Conservation (phyloP, 2,329 filamentous ascomycete species). For the Pyrenochaeta sp. region DNA sequence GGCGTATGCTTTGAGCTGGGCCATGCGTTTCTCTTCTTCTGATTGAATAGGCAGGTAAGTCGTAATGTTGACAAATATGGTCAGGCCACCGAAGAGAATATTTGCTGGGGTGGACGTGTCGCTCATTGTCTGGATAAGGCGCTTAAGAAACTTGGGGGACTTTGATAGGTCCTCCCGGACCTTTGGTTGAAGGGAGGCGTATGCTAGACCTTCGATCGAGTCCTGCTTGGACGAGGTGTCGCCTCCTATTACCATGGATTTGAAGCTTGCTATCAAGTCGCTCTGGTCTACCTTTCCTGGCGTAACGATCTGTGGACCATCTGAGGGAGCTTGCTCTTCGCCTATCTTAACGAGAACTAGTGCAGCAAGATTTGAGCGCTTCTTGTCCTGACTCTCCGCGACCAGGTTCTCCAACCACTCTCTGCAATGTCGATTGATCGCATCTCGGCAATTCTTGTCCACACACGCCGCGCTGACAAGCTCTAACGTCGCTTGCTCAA, state of each 20-base stretch:
- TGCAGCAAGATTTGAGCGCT: conserved; percentile 61
- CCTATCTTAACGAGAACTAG: conserved; percentile 65
- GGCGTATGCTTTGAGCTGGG: conserved; percentile 92
- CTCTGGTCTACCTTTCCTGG: conserved; percentile 49
- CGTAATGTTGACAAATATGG: conserved; percentile 85
- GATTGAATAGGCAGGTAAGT: conserved; percentile 78
- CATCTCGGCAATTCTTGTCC: conserved; percentile 80
- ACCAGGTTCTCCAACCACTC: conserved; percentile 89
- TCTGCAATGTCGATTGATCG: conserved; percentile 82
- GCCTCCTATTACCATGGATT: conserved; percentile 70
- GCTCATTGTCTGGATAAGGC: conserved; percentile 70
- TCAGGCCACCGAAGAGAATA: conserved; percentile 83
- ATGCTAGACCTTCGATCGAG: conserved; percentile 89
- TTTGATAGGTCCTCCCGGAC: conserved; percentile 82
- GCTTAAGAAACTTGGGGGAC: conserved; percentile 73
- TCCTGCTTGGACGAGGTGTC: conserved; percentile 69
- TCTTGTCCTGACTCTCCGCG: conserved; percentile 70
- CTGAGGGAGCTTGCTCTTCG: conserved; percentile 47
- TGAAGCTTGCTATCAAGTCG: conserved; percentile 64
- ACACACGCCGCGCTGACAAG: conserved; percentile 93
- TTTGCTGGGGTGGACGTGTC: conserved; percentile 57
- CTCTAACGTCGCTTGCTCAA: conserved; percentile 86
- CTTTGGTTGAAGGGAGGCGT: conserved; percentile 83
- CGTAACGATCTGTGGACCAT: conserved; percentile 42
- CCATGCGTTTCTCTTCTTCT: conserved; percentile 92